phyloP scores from a whole-genome alignment of 2,329 filamentous ascomycete species.

The Acrodontium crateriforme region DNA sequence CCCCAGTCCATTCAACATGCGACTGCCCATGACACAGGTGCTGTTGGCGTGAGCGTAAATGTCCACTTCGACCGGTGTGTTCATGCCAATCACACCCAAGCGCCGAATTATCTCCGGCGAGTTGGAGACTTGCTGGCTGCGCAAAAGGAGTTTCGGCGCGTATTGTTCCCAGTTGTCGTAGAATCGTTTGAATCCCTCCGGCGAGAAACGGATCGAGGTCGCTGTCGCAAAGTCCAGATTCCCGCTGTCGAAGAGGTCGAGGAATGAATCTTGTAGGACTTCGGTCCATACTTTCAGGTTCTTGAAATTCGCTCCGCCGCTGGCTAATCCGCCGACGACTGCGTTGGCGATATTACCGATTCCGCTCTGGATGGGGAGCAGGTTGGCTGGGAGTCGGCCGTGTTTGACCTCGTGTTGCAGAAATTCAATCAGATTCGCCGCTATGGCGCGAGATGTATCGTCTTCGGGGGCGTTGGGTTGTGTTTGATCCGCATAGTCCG shows the following conservation, averaged over 20 bases:
- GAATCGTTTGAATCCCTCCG: conserved; percentile 81
- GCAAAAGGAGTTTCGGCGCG: conserved; percentile 67
- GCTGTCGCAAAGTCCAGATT: conserved; percentile 82
- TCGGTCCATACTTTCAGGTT: conserved; percentile 90
- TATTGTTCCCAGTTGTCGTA: conserved; percentile 76
- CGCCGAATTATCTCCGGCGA: conserved; percentile 80
- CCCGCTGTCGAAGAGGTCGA: conserved; percentile 81
- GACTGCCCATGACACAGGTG: conserved; percentile 75
- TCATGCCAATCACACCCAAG: conserved; percentile 83
- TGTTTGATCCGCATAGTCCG: conserved; percentile 67
- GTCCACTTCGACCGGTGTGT: conserved; percentile 86
- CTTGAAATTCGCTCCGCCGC: conserved; percentile 61
- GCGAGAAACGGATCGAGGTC: conserved; percentile 80
- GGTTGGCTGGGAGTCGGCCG: conserved; percentile 60
- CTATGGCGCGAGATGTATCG: conserved; percentile 57
- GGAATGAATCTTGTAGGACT: conserved; percentile 83
- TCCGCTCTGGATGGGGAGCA: conserved; percentile 72
- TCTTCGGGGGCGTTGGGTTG: conserved; percentile 65
- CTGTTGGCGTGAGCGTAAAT: conserved; percentile 90
- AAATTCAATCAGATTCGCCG: conserved; percentile 67
- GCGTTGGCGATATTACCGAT: conserved; percentile 92
- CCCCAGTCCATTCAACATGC: conserved; percentile 77
- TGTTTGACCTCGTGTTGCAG: conserved; percentile 72
- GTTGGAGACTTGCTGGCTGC: conserved; percentile 80
- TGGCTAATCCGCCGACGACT: conserved; percentile 68